phyloP scores from a whole-genome alignment of 2,329 filamentous ascomycete genomes.

The Fusarium pseudonygamai region DNA sequence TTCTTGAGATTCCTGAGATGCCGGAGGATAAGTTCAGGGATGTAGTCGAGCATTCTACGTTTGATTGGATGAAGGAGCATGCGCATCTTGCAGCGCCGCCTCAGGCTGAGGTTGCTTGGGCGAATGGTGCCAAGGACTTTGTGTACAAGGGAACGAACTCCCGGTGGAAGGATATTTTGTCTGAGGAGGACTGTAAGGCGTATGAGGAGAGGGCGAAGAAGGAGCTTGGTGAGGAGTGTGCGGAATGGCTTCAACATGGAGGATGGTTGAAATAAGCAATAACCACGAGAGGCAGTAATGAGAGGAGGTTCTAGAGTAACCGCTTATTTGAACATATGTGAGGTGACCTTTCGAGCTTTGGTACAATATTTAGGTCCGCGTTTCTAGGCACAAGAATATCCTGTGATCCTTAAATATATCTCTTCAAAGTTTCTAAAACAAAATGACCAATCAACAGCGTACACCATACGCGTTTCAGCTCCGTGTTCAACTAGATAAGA shows the following conservation, averaged over 20 bases:
- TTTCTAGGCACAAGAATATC: too few relatives aligned
- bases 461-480: too few relatives aligned
- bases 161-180: not conserved
- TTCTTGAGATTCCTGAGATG: not conserved
- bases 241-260: not conserved
- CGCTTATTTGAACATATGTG: too few relatives aligned
- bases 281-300: fast-evolving
- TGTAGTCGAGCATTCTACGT: not conserved
- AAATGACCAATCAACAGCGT: too few relatives aligned
- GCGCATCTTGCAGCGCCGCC: not conserved
- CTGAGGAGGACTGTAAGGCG: not conserved
- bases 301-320: too few relatives aligned
- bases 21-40: slow-evolving; percentile 2
- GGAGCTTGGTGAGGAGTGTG: slow-evolving; percentile 9
- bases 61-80: slow-evolving; percentile 22
- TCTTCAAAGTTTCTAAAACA: too few relatives aligned
- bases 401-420: too few relatives aligned
- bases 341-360: too few relatives aligned
- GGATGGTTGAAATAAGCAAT: not conserved
- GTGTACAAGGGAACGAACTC: slow-evolving; percentile 4
- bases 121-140: slow-evolving; percentile 1
- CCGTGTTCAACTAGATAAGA: too few relatives aligned
- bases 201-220: not conserved
- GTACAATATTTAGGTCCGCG: too few relatives aligned
- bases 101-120: slow-evolving; percentile 2